Percentiles rank a stretch among this genome's conserved stretches.
phyloP scores from a whole-genome alignment of 2,329 filamentous ascomycete genomes.

The Aspergillus sp. region DNA sequence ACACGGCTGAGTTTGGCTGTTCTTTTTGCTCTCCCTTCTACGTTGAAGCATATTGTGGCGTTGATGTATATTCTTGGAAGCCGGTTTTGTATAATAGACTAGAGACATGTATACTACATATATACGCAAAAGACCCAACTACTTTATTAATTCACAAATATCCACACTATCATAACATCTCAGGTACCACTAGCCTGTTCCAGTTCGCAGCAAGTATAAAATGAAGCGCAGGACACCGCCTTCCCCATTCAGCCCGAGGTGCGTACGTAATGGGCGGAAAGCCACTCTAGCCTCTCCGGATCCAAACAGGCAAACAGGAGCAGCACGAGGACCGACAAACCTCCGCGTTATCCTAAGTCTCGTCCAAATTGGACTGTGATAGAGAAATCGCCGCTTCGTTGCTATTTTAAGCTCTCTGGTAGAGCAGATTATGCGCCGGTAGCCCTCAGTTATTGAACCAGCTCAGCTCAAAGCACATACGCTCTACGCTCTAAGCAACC shows the following conservation, averaged over 20 bases:
- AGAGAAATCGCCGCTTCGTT: background rate
- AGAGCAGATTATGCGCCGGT: constrained; percentile 12
- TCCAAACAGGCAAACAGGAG: constrained; percentile 6
- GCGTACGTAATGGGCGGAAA: constrained; percentile 32
- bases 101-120: background rate
- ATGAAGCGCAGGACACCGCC: constrained; percentile 11
- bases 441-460: background rate
- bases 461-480: background rate
- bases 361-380: background rate
- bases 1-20: background rate
- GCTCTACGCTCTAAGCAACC: constrained; percentile 4
- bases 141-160: too few relatives aligned
- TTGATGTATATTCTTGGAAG: constrained; percentile 10
- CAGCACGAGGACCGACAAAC: constrained; percentile 9
- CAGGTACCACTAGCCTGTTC: background rate
- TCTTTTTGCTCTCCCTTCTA: background rate
- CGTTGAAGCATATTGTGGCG: constrained; percentile 18
- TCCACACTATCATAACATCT: too few relatives aligned
- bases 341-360: constrained; percentile 9
- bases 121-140: background rate
- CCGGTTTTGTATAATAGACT: background rate
- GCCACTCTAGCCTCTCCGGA: constrained; percentile 42
- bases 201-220: background rate
- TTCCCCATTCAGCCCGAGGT: constrained; percentile 20
- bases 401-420: constrained; percentile 5